These are phyloP conservation scores for Paracorniculantispora psalliotae DNA, from an alignment of 2,329 filamentous ascomycete genomes.

Conservation along the genomic window DNA sequence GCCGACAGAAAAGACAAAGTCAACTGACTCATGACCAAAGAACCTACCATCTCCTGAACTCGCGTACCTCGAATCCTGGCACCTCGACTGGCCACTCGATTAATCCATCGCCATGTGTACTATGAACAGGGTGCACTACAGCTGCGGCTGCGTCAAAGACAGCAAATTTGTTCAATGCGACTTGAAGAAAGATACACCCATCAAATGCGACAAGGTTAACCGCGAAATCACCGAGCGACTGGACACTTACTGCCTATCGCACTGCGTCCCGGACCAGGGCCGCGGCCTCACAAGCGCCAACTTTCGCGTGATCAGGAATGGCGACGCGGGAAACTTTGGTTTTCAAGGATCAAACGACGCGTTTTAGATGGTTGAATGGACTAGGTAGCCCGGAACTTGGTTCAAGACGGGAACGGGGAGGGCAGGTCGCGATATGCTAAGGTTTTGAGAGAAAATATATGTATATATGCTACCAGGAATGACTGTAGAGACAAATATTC, in stretches of 20 bases:
- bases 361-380: not conserved
- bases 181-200: not conserved
- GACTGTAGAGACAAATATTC: not conserved
- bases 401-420: too few relatives aligned
- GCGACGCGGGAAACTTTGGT: not conserved
- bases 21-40: too few relatives aligned
- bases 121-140: constrained; percentile 2
- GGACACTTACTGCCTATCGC: not conserved
- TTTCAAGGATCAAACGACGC: too few relatives aligned
- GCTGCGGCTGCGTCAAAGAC: constrained; percentile 4
- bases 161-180: not conserved
- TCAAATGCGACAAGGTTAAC: not conserved
- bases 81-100: too few relatives aligned
- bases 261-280: not conserved
- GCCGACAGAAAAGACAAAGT: too few relatives aligned
- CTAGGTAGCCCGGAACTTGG: too few relatives aligned
- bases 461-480: not conserved
- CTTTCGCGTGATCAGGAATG: not conserved
- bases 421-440: too few relatives aligned
- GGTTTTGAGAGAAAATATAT: too few relatives aligned
- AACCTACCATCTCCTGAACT: too few relatives aligned
- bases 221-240: not conserved
- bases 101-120: not conserved
- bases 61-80: too few relatives aligned
- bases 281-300: not conserved